Evolutionary conservation across 1,284 basidiomycete species (phyloP).

Genomic region (Blastosporella zonata): DNA sequence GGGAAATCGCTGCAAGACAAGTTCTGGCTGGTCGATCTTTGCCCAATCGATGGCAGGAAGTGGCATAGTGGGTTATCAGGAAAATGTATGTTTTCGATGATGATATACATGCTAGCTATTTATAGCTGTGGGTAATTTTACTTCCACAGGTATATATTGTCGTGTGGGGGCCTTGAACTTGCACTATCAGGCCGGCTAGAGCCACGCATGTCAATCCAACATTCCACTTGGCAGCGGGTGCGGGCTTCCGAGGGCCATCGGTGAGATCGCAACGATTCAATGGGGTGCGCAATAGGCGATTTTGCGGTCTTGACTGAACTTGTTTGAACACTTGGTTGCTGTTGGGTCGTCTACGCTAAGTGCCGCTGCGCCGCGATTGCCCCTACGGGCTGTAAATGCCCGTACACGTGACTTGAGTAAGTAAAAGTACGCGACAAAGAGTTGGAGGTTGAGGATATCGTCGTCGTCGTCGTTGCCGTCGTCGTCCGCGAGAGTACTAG

Average conservation of each 20-base stretch:
- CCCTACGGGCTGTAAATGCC: background rate
- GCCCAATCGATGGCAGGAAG: constrained; percentile 59
- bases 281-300: constrained; percentile 53
- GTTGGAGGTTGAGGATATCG: background rate
- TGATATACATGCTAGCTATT: background rate
- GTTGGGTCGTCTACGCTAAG: too few relatives aligned
- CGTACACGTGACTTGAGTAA: background rate
- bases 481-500: background rate
- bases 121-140: background rate
- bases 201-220: constrained; percentile 33
- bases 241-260: background rate
- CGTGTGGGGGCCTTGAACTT: too few relatives aligned
- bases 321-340: too few relatives aligned
- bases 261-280: too few relatives aligned
- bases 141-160: too few relatives aligned
- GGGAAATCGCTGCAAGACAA: constrained; percentile 57
- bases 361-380: too few relatives aligned
- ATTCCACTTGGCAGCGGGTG: constrained; percentile 13
- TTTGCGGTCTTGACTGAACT: constrained; percentile 47
- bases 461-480: background rate
- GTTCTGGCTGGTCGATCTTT: constrained; percentile 61
- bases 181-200: too few relatives aligned
- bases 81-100: background rate
- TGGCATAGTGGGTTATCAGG: constrained; percentile 25
- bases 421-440: constrained; percentile 1